Conservation (phyloP, 2,329 filamentous ascomycete species). For the Cercospora sp. region DNA sequence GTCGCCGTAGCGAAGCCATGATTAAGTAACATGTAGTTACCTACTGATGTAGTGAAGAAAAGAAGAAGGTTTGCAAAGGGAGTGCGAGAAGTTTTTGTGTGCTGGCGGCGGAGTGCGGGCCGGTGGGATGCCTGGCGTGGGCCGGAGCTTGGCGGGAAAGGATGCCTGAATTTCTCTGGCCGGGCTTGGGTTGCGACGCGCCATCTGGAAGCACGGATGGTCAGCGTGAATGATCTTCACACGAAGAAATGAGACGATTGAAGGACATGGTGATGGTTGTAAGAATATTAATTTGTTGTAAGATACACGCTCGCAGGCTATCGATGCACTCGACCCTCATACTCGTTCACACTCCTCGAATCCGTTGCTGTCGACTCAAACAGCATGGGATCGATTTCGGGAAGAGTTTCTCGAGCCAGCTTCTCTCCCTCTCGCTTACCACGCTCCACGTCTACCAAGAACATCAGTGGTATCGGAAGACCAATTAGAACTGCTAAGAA, state of each 20-base stretch:
- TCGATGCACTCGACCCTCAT: conserved; percentile 11
- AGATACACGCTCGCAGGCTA: neutral
- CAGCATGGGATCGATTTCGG: neutral
- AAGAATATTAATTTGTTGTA: neutral
- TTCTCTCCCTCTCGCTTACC: conserved; percentile 46
- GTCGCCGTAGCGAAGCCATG: conserved; percentile 44
- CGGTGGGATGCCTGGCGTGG: neutral
- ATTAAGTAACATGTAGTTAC: conserved; percentile 36
- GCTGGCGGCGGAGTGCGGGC: neutral
- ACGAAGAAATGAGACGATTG: neutral
- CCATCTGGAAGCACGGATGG: no score
- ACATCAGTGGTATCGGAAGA: conserved; percentile 79
- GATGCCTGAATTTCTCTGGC: neutral
- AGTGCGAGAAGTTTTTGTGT: conserved; percentile 1
- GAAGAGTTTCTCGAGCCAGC: conserved; percentile 40
- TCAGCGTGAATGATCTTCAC: neutral
- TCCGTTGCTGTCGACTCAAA: conserved; percentile 1
- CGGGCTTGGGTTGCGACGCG: neutral
- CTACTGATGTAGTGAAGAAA: conserved; percentile 22
- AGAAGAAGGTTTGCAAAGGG: conserved; percentile 7
- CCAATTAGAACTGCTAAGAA: conserved; percentile 86
- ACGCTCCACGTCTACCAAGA: conserved; percentile 76
- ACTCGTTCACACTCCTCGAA: conserved; percentile 5
- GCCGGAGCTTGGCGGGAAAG: neutral
- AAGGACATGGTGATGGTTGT: neutral